A percentile compares a stretch with the other conserved stretches of the same genome.
phyloP scores from a whole-genome alignment of 352 stramenopile species.

The Pseudoperonospora humuli region DNA sequence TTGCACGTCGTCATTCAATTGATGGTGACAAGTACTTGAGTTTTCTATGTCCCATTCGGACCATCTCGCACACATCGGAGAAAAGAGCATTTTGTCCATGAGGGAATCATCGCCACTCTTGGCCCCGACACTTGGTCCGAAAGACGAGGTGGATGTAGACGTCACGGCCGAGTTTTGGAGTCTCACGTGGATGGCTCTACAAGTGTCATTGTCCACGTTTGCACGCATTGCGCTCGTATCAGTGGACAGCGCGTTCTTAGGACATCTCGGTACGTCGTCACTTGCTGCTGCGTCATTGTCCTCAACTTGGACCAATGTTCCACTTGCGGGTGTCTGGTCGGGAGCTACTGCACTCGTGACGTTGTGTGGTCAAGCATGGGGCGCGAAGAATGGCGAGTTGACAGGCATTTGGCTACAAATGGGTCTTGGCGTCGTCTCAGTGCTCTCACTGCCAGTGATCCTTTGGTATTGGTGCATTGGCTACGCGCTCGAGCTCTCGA shows the following conservation, averaged over 20 bases:
- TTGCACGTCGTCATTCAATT: too few species aligned
- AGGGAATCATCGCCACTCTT: conserved; percentile 14
- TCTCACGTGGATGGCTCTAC: conserved; percentile 68
- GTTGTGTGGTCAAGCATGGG: conserved; percentile 70
- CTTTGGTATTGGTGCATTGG: conserved; percentile 64
- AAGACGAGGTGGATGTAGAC: conserved; percentile 48
- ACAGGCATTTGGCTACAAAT: conserved; percentile 71
- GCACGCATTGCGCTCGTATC: conserved; percentile 69
- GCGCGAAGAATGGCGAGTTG: conserved; percentile 57
- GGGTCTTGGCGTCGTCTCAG: conserved; percentile 36
- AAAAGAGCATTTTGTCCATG: too few species aligned
- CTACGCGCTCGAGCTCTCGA: conserved; percentile 51
- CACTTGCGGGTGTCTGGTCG: conserved; percentile 60
- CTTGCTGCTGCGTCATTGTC: conserved; percentile 69
- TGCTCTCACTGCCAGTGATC: conserved; percentile 44
- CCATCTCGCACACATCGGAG: too few species aligned
- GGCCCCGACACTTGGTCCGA: not conserved
- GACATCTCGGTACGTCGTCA: conserved; percentile 58
- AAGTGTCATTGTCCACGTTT: conserved; percentile 73
- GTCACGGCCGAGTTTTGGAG: conserved; percentile 48
- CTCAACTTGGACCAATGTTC: conserved; percentile 69
- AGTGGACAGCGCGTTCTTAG: conserved; percentile 72
- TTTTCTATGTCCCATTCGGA: too few species aligned
- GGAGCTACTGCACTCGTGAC: conserved; percentile 65
- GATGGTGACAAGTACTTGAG: too few species aligned